phyloP scores from a whole-genome alignment of 2,329 filamentous ascomycete genomes.

The Fusarium sororula region DNA sequence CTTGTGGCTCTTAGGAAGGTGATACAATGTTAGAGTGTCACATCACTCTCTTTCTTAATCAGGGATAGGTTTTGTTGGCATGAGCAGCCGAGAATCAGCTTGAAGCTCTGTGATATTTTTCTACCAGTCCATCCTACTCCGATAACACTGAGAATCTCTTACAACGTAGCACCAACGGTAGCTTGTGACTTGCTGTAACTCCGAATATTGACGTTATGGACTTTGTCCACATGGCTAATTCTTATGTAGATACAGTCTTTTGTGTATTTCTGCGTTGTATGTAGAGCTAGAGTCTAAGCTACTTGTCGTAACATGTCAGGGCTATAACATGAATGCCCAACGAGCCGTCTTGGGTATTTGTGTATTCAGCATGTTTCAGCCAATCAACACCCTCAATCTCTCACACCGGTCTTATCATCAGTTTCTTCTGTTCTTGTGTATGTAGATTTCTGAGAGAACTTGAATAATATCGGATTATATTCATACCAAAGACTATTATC shows the following conservation, averaged over 20 bases:
- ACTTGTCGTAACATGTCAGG: not conserved
- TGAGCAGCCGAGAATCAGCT: not conserved
- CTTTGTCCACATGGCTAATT: not conserved
- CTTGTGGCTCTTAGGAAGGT: not conserved
- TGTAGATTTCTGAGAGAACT: not conserved
- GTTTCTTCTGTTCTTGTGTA: not conserved
- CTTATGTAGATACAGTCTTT: no score
- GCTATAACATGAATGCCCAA: not conserved
- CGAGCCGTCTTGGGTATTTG: not conserved
- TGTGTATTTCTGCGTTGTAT: not conserved
- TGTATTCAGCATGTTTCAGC: not conserved
- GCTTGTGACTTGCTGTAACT: no score
- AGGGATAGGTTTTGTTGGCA: not conserved
- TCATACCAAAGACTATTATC: not conserved
- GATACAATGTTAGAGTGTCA: not conserved
- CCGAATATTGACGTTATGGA: no score
- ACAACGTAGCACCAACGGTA: not conserved
- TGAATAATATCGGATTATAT: not conserved
- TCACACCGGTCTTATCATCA: not conserved
- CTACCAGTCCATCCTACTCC: not conserved
- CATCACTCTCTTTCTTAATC: not conserved
- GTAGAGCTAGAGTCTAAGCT: accelerated
- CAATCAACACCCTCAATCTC: not conserved
- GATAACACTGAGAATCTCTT: not conserved
- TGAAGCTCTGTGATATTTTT: not conserved